phyloP scores from a whole-genome alignment of 495 filamentous ascomycete species.

The Massariosphaeria phaeospora region DNA sequence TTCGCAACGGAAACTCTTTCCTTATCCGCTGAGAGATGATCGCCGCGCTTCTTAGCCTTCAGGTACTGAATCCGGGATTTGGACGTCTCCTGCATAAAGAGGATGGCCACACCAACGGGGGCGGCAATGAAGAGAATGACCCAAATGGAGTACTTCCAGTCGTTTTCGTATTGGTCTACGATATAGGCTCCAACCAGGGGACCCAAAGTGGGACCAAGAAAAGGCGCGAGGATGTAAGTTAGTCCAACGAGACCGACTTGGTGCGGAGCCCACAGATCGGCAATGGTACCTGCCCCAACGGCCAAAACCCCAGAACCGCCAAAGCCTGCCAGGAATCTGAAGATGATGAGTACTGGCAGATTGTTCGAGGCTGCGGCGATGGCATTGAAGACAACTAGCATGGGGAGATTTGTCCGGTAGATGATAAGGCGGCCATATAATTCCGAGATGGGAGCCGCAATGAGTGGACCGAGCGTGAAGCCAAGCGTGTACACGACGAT shows the following conservation, averaged over 20 bases:
- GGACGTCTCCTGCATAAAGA: constrained; percentile 6
- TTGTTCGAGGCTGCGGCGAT: constrained; percentile 54
- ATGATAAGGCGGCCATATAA: constrained; percentile 33
- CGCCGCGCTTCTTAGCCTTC: not conserved
- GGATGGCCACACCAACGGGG: not conserved
- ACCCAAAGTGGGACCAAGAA: constrained; percentile 50
- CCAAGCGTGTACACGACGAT: constrained; percentile 37
- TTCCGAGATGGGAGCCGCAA: constrained; percentile 39
- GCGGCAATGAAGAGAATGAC: constrained; percentile 3
- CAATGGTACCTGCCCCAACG: constrained; percentile 51
- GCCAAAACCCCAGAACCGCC: constrained; percentile 50
- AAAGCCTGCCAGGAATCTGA: constrained; percentile 59
- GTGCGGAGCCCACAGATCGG: constrained; percentile 49
- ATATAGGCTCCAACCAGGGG: not conserved
- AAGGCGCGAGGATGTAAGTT: constrained; percentile 51
- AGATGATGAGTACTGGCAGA: constrained; percentile 52
- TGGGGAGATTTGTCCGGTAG: constrained; percentile 39
- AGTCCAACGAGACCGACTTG: constrained; percentile 42
- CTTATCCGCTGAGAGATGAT: too few species aligned
- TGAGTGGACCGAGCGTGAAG: constrained; percentile 34
- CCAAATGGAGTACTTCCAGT: not conserved
- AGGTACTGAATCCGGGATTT: not conserved
- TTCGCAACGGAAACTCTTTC: too few species aligned
- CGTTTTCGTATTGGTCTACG: not conserved
- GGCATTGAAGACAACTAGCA: constrained; percentile 56